Evolutionary conservation across 208 protist genomes (phyloP).

Genomic region (Strigomonas culicis): DNA sequence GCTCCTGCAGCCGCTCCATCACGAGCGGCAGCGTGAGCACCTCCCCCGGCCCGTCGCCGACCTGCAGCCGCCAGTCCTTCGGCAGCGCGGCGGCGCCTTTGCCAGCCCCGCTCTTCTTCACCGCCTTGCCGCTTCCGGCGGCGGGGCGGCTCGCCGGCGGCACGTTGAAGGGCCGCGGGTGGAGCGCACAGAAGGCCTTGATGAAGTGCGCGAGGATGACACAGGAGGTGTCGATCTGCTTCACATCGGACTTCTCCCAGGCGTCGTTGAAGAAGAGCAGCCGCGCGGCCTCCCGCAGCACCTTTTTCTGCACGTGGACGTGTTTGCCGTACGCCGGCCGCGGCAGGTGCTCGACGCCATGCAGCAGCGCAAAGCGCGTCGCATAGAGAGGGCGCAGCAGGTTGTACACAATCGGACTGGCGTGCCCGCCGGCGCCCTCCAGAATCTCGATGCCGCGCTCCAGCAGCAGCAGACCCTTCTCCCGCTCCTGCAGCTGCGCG

Average conservation of each 20-base stretch:
- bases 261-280: conserved; percentile 69
- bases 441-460: conserved; percentile 77
- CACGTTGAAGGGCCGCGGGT: conserved; percentile 58
- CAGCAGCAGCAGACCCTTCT: conserved; percentile 52
- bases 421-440: conserved; percentile 31
- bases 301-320: conserved; percentile 51
- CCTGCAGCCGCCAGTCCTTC: conserved; percentile 33
- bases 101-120: background rate
- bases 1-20: conserved; percentile 65
- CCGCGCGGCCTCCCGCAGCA: conserved; percentile 55
- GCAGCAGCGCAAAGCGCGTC: conserved; percentile 74
- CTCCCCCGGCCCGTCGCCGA: conserved; percentile 22
- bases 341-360: conserved; percentile 66
- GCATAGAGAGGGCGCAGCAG: conserved; percentile 63
- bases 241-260: conserved; percentile 63
- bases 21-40: conserved; percentile 50
- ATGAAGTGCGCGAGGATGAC: conserved; percentile 78
- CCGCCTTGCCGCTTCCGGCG: background rate
- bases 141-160: conserved; percentile 1
- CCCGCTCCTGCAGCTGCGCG: conserved; percentile 34
- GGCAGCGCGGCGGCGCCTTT: background rate
- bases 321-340: conserved; percentile 40
- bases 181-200: conserved; percentile 63
- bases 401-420: conserved; percentile 28
- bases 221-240: conserved; percentile 66